Base-by-base conservation (phyloP, 2,329 filamentous ascomycete species). In the Ophiostoma montium region DNA sequence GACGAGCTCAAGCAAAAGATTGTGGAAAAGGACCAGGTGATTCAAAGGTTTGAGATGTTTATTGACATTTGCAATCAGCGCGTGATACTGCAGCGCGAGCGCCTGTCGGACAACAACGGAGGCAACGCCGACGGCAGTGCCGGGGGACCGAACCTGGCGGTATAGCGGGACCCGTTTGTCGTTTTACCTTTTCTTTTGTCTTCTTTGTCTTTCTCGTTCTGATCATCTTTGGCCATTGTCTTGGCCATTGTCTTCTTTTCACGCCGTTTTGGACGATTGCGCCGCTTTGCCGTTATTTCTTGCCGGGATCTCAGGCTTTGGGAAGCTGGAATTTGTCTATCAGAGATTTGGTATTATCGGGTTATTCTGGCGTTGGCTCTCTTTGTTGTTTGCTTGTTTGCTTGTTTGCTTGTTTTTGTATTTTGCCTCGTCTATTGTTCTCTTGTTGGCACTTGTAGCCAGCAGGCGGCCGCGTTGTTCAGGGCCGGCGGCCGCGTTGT, bases 51-150 rank as follows among this genome's bases (percentile, higher is more conserved):
- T 56, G 78, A 82, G 62, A 78, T 79, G 72, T 82, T 82, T 48
- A 81, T 82, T 57, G 78, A 82, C 61, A 80, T 82, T 49, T 82
- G 78, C 60, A 82, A 82, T 57, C 70, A 80, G 59, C 67, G 78
- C 46, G 78, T 82, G 53, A 82, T 82, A 68, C 67, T 80, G 48
- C 75, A 78, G 60, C 66, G 76, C 46, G 72, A 78, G 57, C 68
- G 72, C 53, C 65, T 81, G 39, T 56, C 54, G 2, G 61, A 60
- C 39, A 58, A 54, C 50, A 60, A 59, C 19, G 60, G 42, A 33
- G 42, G 23, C 23, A 42, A n/a, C 23, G 21, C 21, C 23, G 39
- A 62, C n/a, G 53, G 52, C 23, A 51, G 47, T 9, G 38, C 32
- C 13, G 52, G 50, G 4, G 46, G 45, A n/a, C 44, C 51, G 19